phyloP scores from a whole-genome alignment of 108 stramenopile species.

The Cyclostephanos tholiformis region DNA sequence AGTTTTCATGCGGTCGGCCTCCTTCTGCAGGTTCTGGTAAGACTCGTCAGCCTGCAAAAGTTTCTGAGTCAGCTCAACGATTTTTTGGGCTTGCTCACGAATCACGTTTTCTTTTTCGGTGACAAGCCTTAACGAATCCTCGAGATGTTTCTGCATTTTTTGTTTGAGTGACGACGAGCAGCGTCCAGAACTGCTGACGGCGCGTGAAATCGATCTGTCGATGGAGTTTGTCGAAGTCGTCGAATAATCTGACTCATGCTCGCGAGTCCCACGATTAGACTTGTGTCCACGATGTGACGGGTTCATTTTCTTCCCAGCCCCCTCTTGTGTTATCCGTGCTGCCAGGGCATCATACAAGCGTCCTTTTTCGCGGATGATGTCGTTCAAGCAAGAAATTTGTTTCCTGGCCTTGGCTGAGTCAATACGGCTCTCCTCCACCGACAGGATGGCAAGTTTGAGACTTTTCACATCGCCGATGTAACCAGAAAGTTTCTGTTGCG shows the following conservation, averaged over 20 bases:
- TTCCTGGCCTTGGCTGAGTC: slow-evolving; percentile 16
- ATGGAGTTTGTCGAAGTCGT: slow-evolving; percentile 24
- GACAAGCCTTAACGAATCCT: slow-evolving; percentile 30
- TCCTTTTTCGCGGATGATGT: slow-evolving; percentile 30
- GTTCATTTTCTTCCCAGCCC: slow-evolving; percentile 8
- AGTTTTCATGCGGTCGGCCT: slow-evolving; percentile 23
- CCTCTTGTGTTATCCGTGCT: slow-evolving; percentile 11
- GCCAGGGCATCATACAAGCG: not conserved
- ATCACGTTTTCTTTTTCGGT: slow-evolving; percentile 25
- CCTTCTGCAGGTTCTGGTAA: slow-evolving; percentile 9
- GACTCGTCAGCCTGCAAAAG: not conserved
- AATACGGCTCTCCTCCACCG: slow-evolving; percentile 5
- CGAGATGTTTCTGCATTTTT: slow-evolving; percentile 10
- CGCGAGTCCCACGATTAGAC: slow-evolving; percentile 1
- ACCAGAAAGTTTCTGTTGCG: not conserved
- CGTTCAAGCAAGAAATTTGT: slow-evolving; percentile 33
- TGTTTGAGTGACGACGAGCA: slow-evolving; percentile 4
- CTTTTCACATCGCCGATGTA: slow-evolving; percentile 27
- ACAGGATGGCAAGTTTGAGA: slow-evolving; percentile 8
- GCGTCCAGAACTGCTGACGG: slow-evolving; percentile 18
- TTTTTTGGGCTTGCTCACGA: slow-evolving; percentile 7
- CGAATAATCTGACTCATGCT: slow-evolving; percentile 15
- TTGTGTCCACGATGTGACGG: not conserved
- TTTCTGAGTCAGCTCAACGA: slow-evolving; percentile 15
- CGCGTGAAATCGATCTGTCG: slow-evolving; percentile 12